Base-by-base conservation (phyloP, 441 rosid species). In the Pelargonium cotyledonis region DNA sequence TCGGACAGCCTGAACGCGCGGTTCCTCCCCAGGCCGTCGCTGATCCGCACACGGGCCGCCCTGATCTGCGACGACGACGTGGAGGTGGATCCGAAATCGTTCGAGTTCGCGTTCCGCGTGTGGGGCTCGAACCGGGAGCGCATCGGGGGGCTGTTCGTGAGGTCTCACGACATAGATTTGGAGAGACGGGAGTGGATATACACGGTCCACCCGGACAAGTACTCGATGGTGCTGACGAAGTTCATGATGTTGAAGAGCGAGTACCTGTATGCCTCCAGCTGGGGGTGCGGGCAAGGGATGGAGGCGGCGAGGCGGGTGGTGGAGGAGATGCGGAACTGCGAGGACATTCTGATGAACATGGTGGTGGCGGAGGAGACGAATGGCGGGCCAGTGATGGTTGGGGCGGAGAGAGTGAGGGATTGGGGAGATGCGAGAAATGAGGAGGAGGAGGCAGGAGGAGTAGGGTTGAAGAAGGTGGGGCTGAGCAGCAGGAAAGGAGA, bases 351-450 rank as follows among this genome's bases (percentile, higher is more conserved):
- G 68, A 89, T 94, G 95, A 91, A 94, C 57, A 81, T 94, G 4
- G 86, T 88, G 64, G 95, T 79, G 70, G 92, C 94, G 0, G 95
- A 91, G 12, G 70, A 66, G 80, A 40, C 76, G 1, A 83, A 83
- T 0, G 87, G 77, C 8, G 98, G 96, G 41, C 96, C 97, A 0
- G 18, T 87, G 1, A 70, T 94, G 88, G 92, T 88, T 18, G 95
- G 90, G 72, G 95, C 95, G 0, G 80, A 82, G 73, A 86, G 82
- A 73, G 85, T 80, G 16, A 80, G 97, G 75, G 98, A 94, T 62
- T 87, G 92, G 82, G 98, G 97, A 71, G 98, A 94, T 78, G 81
- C 96, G 0, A 84, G 97, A 61, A 91, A 94, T 1, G 88, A 87
- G 0, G 82, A 70, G 0, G 77, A 74, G 69, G 61, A 67, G n/a